phyloP scores from a whole-genome alignment of 176 grass and related monocot genomes.

The maize (Zea mays) region Zm-B73-REFERENCE-NAM-5.0 NC_050101.1:131790501-131791000 shows the following conservation, averaged over 20 bases:
- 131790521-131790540: constrained; percentile 42
- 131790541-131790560: constrained; percentile 45
- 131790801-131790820: constrained; percentile 26
- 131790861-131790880: constrained; percentile 40
- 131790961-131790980: constrained; percentile 79
- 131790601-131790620: constrained; percentile 74
- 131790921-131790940: constrained; percentile 65
- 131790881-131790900: constrained; percentile 54
- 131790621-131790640: constrained; percentile 82
- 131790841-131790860: constrained; percentile 40
- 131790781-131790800: constrained; percentile 38
- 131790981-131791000: constrained; percentile 53
- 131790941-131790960: constrained; percentile 92
- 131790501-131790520: constrained; percentile 23
- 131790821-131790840: constrained; percentile 36
- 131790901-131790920: constrained; percentile 60
- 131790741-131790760: constrained; percentile 85
- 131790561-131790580: constrained; percentile 15
- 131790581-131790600: constrained; percentile 39
- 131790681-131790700: constrained; percentile 95
- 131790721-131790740: constrained; percentile 74
- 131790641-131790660: constrained; percentile 83
- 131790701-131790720: constrained; percentile 89
- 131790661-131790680: constrained; percentile 81
- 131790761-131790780: constrained; percentile 55